phyloP scores from a whole-genome alignment of 345 rosid genomes.

The Bruguiera sexangula region DNA sequence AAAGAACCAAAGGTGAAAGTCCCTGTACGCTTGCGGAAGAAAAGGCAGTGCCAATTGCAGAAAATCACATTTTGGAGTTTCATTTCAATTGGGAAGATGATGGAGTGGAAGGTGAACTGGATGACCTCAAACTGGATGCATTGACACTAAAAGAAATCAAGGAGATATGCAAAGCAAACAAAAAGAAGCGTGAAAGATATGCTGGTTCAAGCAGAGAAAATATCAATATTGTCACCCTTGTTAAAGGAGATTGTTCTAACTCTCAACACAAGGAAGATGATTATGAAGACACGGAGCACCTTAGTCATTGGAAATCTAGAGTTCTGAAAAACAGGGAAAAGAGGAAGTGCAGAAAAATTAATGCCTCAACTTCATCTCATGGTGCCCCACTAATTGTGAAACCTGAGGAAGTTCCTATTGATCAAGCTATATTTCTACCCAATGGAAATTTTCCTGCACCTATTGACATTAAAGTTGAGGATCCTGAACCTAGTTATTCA shows the following conservation, averaged over 20 bases:
- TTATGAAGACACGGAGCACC: constrained; percentile 49
- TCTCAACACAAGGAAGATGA: constrained; percentile 33
- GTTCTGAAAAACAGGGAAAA: constrained; percentile 38
- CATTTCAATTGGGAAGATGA: constrained; percentile 3
- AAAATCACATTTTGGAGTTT: constrained; percentile 21
- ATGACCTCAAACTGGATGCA: constrained; percentile 25
- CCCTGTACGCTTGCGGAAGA: constrained; percentile 7
- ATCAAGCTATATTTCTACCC: constrained; percentile 18
- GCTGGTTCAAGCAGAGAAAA: constrained; percentile 18
- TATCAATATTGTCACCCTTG: constrained; percentile 11
- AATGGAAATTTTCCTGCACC: constrained; percentile 20
- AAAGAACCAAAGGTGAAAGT: constrained; percentile 25
- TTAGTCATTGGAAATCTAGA: constrained; percentile 44
- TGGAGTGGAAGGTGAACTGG: constrained; percentile 19
- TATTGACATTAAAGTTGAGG: constrained; percentile 38
- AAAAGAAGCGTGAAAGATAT: constrained; percentile 38
- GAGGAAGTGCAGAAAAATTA: constrained; percentile 28
- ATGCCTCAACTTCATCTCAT: constrained; percentile 18
- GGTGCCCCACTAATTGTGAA: constrained; percentile 14
- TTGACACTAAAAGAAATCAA: constrained; percentile 54
- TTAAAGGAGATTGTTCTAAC: constrained; percentile 20
- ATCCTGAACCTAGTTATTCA: constrained; percentile 31
- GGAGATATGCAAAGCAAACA: constrained; percentile 51
- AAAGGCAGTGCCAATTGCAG: constrained; percentile 9
- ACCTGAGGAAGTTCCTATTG: constrained; percentile 9